Percentiles rank a stretch among this genome's conserved stretches.
phyloP scores from a whole-genome alignment of 2,329 filamentous ascomycete species.

The Sporothrix brunneoviolacea region DNA sequence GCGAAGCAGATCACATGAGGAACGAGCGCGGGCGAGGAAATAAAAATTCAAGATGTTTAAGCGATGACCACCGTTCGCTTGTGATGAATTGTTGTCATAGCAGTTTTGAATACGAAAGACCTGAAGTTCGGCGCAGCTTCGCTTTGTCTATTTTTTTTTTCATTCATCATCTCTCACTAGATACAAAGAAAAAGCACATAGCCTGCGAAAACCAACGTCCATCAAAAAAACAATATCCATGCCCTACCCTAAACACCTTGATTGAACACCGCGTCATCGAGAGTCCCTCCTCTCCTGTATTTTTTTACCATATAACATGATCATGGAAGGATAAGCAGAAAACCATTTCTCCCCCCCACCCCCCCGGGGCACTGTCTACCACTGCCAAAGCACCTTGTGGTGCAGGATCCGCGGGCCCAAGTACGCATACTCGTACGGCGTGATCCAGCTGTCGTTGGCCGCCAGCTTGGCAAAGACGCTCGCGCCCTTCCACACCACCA shows the following conservation, averaged over 20 bases:
- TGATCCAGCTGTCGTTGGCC: slow-evolving; percentile 95
- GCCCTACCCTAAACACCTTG: background rate
- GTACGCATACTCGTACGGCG: slow-evolving; percentile 78
- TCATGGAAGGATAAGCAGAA: background rate
- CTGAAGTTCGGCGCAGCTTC: too few relatives aligned
- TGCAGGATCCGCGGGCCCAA: slow-evolving; percentile 75
- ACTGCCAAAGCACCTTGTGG: slow-evolving; percentile 67
- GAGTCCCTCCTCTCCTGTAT: background rate
- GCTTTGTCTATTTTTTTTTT: too few relatives aligned
- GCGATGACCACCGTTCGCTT: too few relatives aligned
- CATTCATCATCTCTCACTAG: too few relatives aligned
- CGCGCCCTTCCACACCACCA: slow-evolving; percentile 96
- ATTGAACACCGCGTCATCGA: background rate
- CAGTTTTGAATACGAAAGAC: too few relatives aligned
- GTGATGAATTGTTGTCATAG: too few relatives aligned
- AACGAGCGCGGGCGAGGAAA: background rate
- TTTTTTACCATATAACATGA: background rate
- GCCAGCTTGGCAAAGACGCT: slow-evolving; percentile 90
- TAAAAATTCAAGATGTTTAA: background rate
- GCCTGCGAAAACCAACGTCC: too few relatives aligned
- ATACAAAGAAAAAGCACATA: too few relatives aligned
- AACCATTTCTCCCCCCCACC: background rate
- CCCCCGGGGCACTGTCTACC: slow-evolving; percentile 30
- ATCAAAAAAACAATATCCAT: background rate
- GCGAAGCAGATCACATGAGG: slow-evolving; percentile 44